Evolutionary conservation across 1,284 basidiomycete genomes (phyloP), one percentile per base, ranked within the genome.

Genomic region (Erythrobasidium hasegawianum): DNA sequence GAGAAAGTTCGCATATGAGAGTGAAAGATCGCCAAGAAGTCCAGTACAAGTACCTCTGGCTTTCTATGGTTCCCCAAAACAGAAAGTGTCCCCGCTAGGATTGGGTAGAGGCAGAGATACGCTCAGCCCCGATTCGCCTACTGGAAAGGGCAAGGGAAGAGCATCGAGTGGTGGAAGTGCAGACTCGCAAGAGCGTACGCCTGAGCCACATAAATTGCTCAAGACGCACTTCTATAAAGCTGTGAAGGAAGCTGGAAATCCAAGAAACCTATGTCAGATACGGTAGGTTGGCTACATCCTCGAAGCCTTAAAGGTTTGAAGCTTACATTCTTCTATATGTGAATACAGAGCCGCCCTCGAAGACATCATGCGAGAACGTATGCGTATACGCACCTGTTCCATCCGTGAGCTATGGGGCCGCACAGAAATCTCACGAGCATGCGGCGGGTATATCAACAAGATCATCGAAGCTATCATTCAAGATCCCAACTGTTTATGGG

Each of bases 11-110:
- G 60, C 49, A 2, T 13, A 38, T 24, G 9, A 41, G 41, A 2
- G 57, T 7, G 57, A 72, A 20, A 61, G 70, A 27, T 70, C 68
- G 55, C 72, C 70, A 13, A 70, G 71, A 29, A 68, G 71, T 27
- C 41, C 68, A 13, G 43, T 68, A 40, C 43, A 54, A 13, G 45
- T 60, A 11, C 72, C 71, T 20, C 67, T 69, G 4, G 69, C 67
- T 1, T 67, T 70, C 55, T 49, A 22, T 7, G 45, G 58, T 7
- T 54, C 29, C 16, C 5, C 41, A 0, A 24, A 20, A 4, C 8
- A 24, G 0, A 24, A 38, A 14, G 10, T 45, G 11, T 27, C 39
- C 27, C 16, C 43, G n/a, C n/a, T 24, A 8, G 52, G 52, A 3
- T 8, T 20, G 52, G 52, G 27, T 54, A 54, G 18, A 11, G 11